Conservation (phyloP, 169 alveolate species). For the Eimeria falciformis region DNA sequence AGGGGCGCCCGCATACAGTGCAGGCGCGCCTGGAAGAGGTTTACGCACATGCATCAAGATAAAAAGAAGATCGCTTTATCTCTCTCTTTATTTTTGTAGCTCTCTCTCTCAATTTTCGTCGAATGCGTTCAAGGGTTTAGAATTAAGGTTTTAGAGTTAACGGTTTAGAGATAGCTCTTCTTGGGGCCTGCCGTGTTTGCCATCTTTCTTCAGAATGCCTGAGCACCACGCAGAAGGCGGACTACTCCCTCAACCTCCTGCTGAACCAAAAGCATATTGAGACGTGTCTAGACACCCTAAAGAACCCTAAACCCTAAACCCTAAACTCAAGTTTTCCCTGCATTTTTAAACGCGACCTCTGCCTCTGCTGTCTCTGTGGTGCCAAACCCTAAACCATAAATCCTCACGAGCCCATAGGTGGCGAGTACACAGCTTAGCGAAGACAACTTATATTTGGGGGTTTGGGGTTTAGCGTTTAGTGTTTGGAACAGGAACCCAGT, state of each 20-base stretch:
- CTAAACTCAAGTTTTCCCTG: background rate
- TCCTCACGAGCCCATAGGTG: background rate
- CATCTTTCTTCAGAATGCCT: slow-evolving; percentile 38
- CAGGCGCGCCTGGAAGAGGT: too few relatives aligned
- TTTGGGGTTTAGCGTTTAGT: slow-evolving; percentile 54
- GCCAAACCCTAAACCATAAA: slow-evolving; percentile 45
- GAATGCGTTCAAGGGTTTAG: background rate
- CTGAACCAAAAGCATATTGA: slow-evolving; percentile 10
- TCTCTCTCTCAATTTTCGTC: too few relatives aligned
- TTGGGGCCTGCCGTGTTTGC: too few relatives aligned
- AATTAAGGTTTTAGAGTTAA: background rate
- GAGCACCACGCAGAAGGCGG: slow-evolving; percentile 14
- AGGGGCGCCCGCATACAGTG: too few relatives aligned
- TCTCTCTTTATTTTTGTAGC: too few relatives aligned
- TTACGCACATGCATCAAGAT: too few relatives aligned
- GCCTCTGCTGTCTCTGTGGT: background rate
- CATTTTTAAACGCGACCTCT: background rate
- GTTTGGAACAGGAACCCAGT: slow-evolving; percentile 85
- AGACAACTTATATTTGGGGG: background rate
- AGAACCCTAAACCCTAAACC: slow-evolving; percentile 12
- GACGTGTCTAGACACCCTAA: background rate
- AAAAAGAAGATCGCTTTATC: too few relatives aligned
- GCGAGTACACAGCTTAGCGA: background rate
- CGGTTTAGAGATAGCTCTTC: too few relatives aligned
- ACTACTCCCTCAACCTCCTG: slow-evolving; percentile 20